Base-by-base conservation (phyloP, 2,329 filamentous ascomycete species). In the Pseudogymnoascus sp. region DNA sequence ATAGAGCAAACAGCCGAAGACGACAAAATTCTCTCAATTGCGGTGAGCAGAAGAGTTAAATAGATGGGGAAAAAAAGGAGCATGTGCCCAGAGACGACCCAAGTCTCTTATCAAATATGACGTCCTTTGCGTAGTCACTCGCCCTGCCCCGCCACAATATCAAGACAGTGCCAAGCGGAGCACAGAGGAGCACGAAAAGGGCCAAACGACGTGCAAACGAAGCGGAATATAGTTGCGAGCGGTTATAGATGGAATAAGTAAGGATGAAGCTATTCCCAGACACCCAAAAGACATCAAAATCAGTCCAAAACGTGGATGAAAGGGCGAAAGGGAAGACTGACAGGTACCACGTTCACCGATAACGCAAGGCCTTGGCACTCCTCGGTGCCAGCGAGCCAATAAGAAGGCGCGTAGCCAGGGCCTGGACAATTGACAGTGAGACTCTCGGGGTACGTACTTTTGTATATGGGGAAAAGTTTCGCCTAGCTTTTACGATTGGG, bases 401-500 rank as follows among this genome's bases (percentile, higher is more conserved):
- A 36, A 15, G 2, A 20, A 8, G 22, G 8, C 25, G 25, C 25
- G n/a, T 6, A 15, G n/a, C 8, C 30, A 37, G 18, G 57, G 33
- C 57, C 57, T 58, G 33, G 33, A 58, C 57, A 58, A 58, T 58
- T 58, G 25, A 50, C 43, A 50, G 25, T 22, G 22, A 50, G 43
- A 6, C 5, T 50, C 14, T 50, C 12, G 43, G 22, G 43, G 43
- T 50, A 50, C 43, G 43, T 50, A 50, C 43, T 28, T 11, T 36
- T 36, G 33, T 38, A 58, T 58, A 36, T 58, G 57, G 57, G 57
- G 57, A 58, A 58, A 58, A 58, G 57, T 58, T 58, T 58, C 57
- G 33, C 33, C 57, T 36, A 50, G 43, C 43, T 50, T 50, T 50
- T 50, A 33, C 43, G 43, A 50, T 50, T 50, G 43, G 43, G 43